These are phyloP conservation scores for Veloboletus limbatus DNA, from an alignment of 1,284 basidiomycete species.

Conservation along the genomic window DNA sequence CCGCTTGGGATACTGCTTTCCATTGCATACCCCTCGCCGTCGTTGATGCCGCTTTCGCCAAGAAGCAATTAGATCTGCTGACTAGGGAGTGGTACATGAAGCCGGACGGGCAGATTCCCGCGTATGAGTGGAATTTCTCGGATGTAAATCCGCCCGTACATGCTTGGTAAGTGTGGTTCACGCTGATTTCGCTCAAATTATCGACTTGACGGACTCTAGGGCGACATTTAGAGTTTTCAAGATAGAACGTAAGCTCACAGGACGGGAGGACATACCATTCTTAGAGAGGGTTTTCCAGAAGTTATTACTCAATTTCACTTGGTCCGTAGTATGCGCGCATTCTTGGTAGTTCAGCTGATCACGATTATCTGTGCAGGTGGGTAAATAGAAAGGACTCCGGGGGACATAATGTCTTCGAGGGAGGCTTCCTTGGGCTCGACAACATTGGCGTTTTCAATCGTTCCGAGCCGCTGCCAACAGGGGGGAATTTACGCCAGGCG, in stretches of 20 bases:
- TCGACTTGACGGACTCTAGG: constrained; percentile 41
- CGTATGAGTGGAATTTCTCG: constrained; percentile 98
- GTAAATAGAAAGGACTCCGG: constrained; percentile 96
- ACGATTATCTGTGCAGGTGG: constrained; percentile 61
- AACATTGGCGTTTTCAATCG: constrained; percentile 99
- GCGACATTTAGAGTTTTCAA: constrained; percentile 97
- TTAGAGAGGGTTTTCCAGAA: constrained; percentile 99
- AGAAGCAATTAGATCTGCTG: constrained; percentile 94
- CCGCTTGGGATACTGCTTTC: constrained; percentile 96
- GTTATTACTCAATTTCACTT: constrained; percentile 94
- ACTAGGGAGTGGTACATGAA: constrained; percentile 99
- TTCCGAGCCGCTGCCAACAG: constrained; percentile 93
- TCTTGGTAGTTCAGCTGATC: neutral
- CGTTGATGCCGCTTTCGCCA: constrained; percentile 92
- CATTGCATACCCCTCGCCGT: constrained; percentile 97
- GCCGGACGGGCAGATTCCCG: constrained; percentile 96
- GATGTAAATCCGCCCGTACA: constrained; percentile 98
- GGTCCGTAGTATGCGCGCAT: constrained; percentile 50
- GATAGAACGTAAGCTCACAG: constrained; percentile 94
- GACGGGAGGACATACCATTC: constrained; percentile 88
- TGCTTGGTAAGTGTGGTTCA: constrained; percentile 64
- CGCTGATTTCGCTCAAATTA: neutral
- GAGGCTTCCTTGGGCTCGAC: constrained; percentile 96
- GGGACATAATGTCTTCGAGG: constrained; percentile 96
- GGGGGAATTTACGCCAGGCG: constrained; percentile 88